Percentiles rank a stretch among this genome's conserved stretches.
These are phyloP conservation scores for Thamnidium elegans DNA, from an alignment of 192 early-diverging fungal species.

Conservation along the genomic window DNA sequence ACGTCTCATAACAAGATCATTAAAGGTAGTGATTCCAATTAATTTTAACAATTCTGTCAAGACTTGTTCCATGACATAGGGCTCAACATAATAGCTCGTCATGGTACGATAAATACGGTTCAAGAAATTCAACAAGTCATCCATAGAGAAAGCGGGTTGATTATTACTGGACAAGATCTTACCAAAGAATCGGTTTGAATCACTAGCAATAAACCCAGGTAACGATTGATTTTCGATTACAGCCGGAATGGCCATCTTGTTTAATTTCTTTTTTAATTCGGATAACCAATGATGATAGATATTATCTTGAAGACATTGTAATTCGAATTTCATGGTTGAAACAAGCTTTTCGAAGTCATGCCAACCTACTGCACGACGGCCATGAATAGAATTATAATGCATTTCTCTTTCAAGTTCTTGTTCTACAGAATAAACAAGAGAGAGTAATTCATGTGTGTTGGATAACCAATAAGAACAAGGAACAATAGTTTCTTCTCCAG, in stretches of 20 bases:
- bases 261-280: constrained; percentile 91
- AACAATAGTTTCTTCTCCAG: constrained; percentile 74
- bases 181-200: constrained; percentile 85
- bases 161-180: constrained; percentile 78
- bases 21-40: constrained; percentile 92
- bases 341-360: constrained; percentile 78
- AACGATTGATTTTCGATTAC: constrained; percentile 95
- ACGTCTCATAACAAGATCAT: constrained; percentile 95
- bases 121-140: constrained; percentile 91
- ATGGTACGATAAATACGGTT: constrained; percentile 92
- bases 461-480: constrained; percentile 95
- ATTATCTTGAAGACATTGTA: constrained; percentile 90
- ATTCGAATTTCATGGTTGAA: constrained; percentile 82
- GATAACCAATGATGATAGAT: constrained; percentile 98
- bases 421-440: constrained; percentile 75
- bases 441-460: constrained; percentile 93
- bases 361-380: constrained; percentile 53
- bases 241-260: constrained; percentile 93
- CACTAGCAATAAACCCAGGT: constrained; percentile 93
- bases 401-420: constrained; percentile 66
- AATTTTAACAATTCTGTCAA: constrained; percentile 93
- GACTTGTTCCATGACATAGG: constrained; percentile 87
- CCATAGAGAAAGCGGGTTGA: constrained; percentile 84
- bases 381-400: constrained; percentile 56
- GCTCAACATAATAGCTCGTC: constrained; percentile 97